A percentile compares a stretch with the other conserved stretches of the same genome.
Evolutionary conservation across 768 basidiomycete genomes (phyloP).

Genomic region (Butyriboletus loyo): DNA sequence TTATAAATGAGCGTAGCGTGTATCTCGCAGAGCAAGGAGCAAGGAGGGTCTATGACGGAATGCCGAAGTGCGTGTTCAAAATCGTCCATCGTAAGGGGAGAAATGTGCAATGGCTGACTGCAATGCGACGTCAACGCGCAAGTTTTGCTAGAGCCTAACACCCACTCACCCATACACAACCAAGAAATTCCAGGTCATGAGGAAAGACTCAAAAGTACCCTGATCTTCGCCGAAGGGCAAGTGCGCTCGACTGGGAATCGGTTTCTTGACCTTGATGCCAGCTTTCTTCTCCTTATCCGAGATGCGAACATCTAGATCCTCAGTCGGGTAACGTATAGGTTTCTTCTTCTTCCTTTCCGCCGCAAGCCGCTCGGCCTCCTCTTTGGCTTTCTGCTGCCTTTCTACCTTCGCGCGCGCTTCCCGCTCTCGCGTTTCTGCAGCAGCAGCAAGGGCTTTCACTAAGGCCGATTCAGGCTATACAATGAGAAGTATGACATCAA

Average conservation of each 20-base stretch:
- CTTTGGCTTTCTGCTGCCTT: slow-evolving; percentile 59
- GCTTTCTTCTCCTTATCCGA: slow-evolving; percentile 81
- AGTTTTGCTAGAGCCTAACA: not conserved
- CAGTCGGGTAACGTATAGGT: slow-evolving; percentile 87
- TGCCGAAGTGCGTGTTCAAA: slow-evolving; percentile 87
- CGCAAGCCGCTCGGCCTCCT: slow-evolving; percentile 67
- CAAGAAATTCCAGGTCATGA: slow-evolving; percentile 93
- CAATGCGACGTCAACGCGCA: slow-evolving; percentile 6
- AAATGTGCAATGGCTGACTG: slow-evolving; percentile 85
- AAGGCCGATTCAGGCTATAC: slow-evolving; percentile 11
- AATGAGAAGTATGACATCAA: not conserved
- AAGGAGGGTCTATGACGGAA: slow-evolving; percentile 61
- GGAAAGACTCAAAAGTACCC: slow-evolving; percentile 74
- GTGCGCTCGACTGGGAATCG: slow-evolving; percentile 55
- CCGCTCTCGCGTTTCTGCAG: slow-evolving; percentile 62
- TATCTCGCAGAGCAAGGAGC: slow-evolving; percentile 79
- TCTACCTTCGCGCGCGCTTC: slow-evolving; percentile 71
- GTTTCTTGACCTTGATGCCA: slow-evolving; percentile 65
- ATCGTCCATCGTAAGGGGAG: slow-evolving; percentile 89
- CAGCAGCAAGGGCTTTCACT: slow-evolving; percentile 31
- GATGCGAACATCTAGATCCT: slow-evolving; percentile 82
- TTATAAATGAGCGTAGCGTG: slow-evolving; percentile 89
- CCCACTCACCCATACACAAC: slow-evolving; percentile 83
- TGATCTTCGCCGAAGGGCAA: slow-evolving; percentile 69
- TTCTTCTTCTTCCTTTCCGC: slow-evolving; percentile 87